phyloP scores from a whole-genome alignment of 257 asterid genomes.

The Solanum sparsipilum region DNA sequence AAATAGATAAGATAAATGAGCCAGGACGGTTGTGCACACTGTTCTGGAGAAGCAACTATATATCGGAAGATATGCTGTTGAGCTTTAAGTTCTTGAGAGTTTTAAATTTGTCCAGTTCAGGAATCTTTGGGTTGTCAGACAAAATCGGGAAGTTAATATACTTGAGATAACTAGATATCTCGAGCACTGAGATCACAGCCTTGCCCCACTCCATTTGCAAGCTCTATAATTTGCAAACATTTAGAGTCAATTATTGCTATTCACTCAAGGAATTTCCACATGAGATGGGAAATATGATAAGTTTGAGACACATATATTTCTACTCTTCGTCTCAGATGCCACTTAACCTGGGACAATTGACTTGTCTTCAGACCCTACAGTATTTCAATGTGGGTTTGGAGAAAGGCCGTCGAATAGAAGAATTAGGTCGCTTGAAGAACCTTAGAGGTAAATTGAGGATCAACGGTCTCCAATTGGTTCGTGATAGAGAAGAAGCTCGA shows the following conservation, averaged over 20 bases:
- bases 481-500: no score
- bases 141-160: conserved; percentile 1
- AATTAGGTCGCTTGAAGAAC: neutral
- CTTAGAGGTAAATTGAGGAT: no score
- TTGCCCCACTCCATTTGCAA: conserved; percentile 3
- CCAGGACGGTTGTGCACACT: neutral
- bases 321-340: no score
- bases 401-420: neutral
- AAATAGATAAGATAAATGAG: neutral
- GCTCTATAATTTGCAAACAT: neutral
- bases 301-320: neutral
- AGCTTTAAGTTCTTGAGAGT: neutral
- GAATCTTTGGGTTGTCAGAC: neutral
- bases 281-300: conserved; percentile 5
- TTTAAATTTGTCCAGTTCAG: neutral
- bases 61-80: neutral
- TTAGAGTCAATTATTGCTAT: neutral
- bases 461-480: no score
- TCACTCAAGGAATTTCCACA: neutral
- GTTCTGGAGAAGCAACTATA: neutral
- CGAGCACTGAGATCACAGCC: neutral
- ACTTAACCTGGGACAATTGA: neutral
- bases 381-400: neutral
- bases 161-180: conserved; percentile 12
- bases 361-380: neutral